Evolutionary conservation across 371 early-diverging fungal genomes (phyloP), one percentile per base, ranked within the genome.

Genomic region (Syncephalastrum sp.): DNA sequence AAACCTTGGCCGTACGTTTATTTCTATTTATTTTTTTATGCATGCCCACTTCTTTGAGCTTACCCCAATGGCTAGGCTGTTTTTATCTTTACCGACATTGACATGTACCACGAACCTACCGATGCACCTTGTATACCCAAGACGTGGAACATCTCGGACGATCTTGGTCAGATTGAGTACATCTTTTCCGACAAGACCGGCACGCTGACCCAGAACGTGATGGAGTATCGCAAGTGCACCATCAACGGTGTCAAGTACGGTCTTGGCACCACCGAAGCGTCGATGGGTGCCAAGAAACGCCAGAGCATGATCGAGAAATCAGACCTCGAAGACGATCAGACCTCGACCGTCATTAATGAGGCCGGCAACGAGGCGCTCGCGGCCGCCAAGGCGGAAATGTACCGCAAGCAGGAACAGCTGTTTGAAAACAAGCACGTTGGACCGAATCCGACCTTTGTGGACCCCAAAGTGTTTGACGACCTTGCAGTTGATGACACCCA

Each of bases 141-240:
- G 56, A 88, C 93, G 41, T 96, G 95, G 89, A 95, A 86, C 52
- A 81, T 91, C 42, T 86, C 89, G 7, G 91, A 91, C 56, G 90
- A 91, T 58, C 69, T 88, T 17, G 91, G 99, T 16, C 91, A 93
- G 64, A 91, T 98, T 56, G 92, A 96, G 56, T 96, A 94, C 74
- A 85, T 98, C 14, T 91, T 98, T 57, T 90, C 91, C n/a, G 98
- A 98, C 81, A 98, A 98, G 59, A 89, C 91, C 0, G 91, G 91
- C 14, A 91, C 91, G 5, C 60, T 91, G 50, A 91, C 91, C 0
- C 85, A 89, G 53, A 91, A 91, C 58, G 83, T 89, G 14, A 91
- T 91, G 91, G 84, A 85, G 56, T 82, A 86, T 50, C 79, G 82
- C 14, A 75, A 88, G 61, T 93, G 94, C 68, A 87, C 92, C 3